Base-by-base conservation (phyloP, 306 rosid genomes). In the Dalbergia cochinchinensis region DNA sequence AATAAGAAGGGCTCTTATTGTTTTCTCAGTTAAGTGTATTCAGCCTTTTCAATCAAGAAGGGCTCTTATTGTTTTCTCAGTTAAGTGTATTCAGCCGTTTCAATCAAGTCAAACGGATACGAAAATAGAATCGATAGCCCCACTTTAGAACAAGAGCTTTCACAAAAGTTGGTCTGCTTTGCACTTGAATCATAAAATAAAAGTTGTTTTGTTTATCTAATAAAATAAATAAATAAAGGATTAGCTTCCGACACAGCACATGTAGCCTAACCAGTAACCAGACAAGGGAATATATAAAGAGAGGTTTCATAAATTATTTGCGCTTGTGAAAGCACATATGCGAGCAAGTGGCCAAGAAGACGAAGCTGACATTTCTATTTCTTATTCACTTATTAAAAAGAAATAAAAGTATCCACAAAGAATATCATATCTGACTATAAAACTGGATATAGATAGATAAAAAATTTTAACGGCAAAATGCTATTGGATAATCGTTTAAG, bases 191-290 rank as follows among this genome's bases (percentile, higher is more conserved):
- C 63, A 48, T 48, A 48, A 48, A 45, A 48, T 11, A n/a, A 48
- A 48, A 48, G 26, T 16, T 16, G 11, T 18, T 54, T 54, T 54
- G 54, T n/a, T 54, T n/a, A 54, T 54, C 20, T 54, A 54, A 54
- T 7, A 54, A 11, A 22, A 59, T 1, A 20, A 31, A 59, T 1
- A 9, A 20, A 20, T 9, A 58, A 58, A 61, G n/a, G 42, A 6
- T 65, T 41, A 34, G 48, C 18, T 65, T 65, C 26, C 22, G 53
- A 65, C 71, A 65, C 47, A 42, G 6, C 71, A 65, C 71, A 65
- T 65, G 71, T 4, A 34, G 15, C 69, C 19, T 63, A 35, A 14
- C 69, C 7, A 35, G 35, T 63, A 35, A 14, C 69, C 7, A 35
- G 35, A 64, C 69, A 64, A 11, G 35, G n/a, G n/a, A 60, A 15